Base-by-base conservation (phyloP, 2,329 filamentous ascomycete genomes). In the Furcasterigmium sp. region DNA sequence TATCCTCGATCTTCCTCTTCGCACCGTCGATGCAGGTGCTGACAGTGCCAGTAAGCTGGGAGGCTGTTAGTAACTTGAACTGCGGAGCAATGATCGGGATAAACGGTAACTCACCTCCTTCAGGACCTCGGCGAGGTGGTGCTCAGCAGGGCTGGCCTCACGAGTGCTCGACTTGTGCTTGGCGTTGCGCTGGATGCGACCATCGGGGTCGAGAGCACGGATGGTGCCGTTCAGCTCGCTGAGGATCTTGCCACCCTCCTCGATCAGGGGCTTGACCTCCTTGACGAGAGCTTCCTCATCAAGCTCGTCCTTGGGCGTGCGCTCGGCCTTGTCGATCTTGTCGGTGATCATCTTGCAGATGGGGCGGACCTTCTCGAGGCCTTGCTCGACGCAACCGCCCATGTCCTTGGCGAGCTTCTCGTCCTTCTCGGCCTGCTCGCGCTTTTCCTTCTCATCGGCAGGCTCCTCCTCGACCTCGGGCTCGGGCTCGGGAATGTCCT, bases 231-330 rank as follows among this genome's bases (percentile, higher is more conserved):
- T 93, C 64, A 85, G 84, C 64, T 95, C 91, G 54, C 84, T 83
- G 13, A 96, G 75, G 58, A 94, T 89, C 52, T 81, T 82, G 42
- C 82, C 79, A 38, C 84, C 90, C 63, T 95, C 86, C 62, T 95
- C 90, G 57, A 96, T 88, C 13, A 95, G 75, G 1, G 91, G 91
- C 64, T 85, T 87, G 55, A 95, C 88, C 45, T 90, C 78, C 61
- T 87, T 81, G 57, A 96, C 90, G 5, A 95, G 80, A 53, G 87
- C 78, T 57, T 96, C 88, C 61, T 96, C 91, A 57, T 96, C 89
- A 19, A 91, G 82, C 54, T 95, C 89, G 5, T 94, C 87, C 64
- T 88, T 85, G 35, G 86, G 84, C 21, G 85, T 87, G 51, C 81
- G 79, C 63, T 95, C 87, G 21, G 87, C 88, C 43, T 74, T 75